phyloP scores from a whole-genome alignment of 2,329 filamentous ascomycete genomes.

The Teratosphaeria gauchensis region DNA sequence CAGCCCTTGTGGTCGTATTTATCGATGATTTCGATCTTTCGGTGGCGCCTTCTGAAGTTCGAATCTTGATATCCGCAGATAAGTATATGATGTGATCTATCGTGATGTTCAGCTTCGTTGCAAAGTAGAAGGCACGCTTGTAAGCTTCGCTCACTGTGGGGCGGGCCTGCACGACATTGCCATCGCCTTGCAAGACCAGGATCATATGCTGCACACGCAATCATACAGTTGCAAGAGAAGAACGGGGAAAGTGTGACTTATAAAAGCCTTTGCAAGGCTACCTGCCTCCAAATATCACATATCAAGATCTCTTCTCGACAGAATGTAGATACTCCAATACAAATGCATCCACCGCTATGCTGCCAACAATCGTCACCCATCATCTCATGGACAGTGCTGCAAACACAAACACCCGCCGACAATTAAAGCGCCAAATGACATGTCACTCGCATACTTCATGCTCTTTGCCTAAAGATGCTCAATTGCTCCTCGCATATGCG shows the following conservation, averaged over 20 bases:
- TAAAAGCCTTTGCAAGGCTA: neutral
- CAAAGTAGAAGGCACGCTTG: neutral
- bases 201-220: no score
- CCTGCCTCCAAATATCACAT: neutral
- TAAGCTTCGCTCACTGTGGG: neutral
- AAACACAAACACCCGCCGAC: neutral
- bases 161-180: neutral
- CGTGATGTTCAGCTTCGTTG: neutral
- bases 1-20: no score
- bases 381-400: neutral
- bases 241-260: neutral
- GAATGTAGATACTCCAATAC: neutral
- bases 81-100: neutral
- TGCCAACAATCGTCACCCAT: neutral
- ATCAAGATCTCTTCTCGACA: neutral
- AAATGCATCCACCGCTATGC: neutral
- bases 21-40: no score
- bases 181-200: no score
- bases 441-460: neutral
- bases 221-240: neutral
- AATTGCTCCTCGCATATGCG: neutral
- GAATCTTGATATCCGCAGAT: neutral
- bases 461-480: neutral
- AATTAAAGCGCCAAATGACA: neutral
- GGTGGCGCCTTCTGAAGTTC: no score